Conservation (phyloP, 192 early-diverging fungal genomes). For the Gigaspora rosea region DNA sequence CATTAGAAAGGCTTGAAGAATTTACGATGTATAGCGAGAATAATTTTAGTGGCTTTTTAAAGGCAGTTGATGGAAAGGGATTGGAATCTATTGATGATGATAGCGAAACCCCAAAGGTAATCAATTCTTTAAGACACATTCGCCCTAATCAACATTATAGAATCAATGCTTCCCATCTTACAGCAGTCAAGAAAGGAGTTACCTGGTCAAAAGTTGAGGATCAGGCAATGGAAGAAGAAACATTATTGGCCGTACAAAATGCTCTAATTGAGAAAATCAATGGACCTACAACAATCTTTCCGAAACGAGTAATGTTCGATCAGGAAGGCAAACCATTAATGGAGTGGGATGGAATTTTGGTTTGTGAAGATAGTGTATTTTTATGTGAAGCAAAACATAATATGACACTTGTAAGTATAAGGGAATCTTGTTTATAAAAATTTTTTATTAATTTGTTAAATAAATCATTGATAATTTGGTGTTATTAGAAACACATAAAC, state of each 20-base stretch:
- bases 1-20: no score
- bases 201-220: slow-evolving; percentile 19
- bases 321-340: not conserved
- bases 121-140: no score
- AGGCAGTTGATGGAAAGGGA: no score
- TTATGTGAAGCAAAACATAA: slow-evolving; percentile 24
- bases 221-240: slow-evolving; percentile 18
- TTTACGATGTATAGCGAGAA: no score
- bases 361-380: slow-evolving; percentile 13
- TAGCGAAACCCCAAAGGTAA: no score
- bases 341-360: slow-evolving; percentile 21
- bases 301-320: slow-evolving; percentile 9
- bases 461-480: slow-evolving; percentile 21
- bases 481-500: slow-evolving; percentile 9
- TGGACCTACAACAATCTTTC: not conserved
- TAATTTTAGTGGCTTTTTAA: no score
- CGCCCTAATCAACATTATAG: no score
- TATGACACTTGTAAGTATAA: slow-evolving; percentile 24
- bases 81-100: no score
- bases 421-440: not conserved
- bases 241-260: not conserved
- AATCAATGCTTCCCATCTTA: no score
- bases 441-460: slow-evolving; percentile 5
- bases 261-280: slow-evolving; percentile 9
- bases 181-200: not conserved